Base-by-base conservation (phyloP, 495 filamentous ascomycete genomes). In the Xylaria curta region DNA sequence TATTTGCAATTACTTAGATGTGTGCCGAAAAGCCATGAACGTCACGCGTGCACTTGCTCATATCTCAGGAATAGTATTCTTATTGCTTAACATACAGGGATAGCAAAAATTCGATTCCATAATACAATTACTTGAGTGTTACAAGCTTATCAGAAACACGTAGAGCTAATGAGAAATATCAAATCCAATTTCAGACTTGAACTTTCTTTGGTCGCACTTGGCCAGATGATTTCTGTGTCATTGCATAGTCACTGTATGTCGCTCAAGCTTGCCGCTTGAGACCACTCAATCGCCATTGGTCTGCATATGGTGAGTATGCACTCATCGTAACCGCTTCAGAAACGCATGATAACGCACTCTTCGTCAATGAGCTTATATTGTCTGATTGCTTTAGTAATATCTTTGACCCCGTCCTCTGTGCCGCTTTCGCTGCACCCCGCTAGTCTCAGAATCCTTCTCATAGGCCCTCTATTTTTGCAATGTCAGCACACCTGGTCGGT, bases 401-500 rank as follows among this genome's bases (percentile, higher is more conserved):
- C 4, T 7, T 21, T 31, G 6, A 13, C 0, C 12, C 24, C 26
- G 1, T 31, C 5, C 26, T 8, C 21, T 56, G 1, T 6, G 12
- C 9, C 13, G 4, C 2, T 56, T 28, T 4, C 26, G 21, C 24
- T 2, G 17, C 28, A 13, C 3, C 24, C 13, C 53, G 4, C 12
- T 8, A 1, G 28, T 56, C 53, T 8, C 12, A 12, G 1, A 7
- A 54, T 31, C 4, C 9, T 13, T 1, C 26, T 5, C 0, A 56
- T 31, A 31, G 28, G 15, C 26, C 24, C 58, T 5, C n/a, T 76
- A 72, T 21, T 7, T 33, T 51, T 81, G 77, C 66, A 89, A 76
- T 6, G 87, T 89, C 65, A 90, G 73, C 60, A 90, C 26, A 47
- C 83, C 88, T 0, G 87, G 87, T 19, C 79, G 78, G 63, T 85